phyloP scores from a whole-genome alignment of 1,284 basidiomycete species.

The Moesziomyces sp. region DNA sequence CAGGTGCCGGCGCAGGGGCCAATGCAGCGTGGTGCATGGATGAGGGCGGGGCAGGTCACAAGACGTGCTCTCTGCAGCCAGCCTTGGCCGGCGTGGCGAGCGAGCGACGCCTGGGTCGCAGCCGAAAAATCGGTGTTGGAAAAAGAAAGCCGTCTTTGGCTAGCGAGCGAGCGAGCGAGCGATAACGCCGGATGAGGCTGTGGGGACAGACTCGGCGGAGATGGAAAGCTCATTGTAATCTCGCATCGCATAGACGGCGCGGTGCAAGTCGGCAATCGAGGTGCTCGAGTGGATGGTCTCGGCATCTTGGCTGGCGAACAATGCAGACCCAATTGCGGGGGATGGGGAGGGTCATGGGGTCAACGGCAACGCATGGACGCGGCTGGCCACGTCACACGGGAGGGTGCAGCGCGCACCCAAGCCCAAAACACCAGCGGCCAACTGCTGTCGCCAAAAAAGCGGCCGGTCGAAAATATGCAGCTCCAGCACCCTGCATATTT shows the following conservation, averaged over 20 bases:
- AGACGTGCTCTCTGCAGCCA: constrained; percentile 15
- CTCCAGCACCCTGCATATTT: constrained; percentile 36
- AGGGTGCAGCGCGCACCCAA: neutral
- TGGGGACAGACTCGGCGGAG: neutral
- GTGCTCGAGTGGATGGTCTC: neutral
- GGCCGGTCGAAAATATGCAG: constrained; percentile 2
- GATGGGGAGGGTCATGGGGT: constrained; percentile 24
- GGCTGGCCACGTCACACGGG: constrained; percentile 15
- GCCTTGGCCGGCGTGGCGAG: neutral
- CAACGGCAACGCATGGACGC: neutral
- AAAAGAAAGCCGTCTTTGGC: no score
- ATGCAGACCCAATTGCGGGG: constrained; percentile 15
- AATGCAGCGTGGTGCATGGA: constrained; percentile 1
- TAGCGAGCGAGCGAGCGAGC: neutral
- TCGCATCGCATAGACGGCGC: neutral
- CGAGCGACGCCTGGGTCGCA: neutral
- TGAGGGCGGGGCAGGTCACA: constrained; percentile 19
- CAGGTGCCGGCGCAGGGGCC: constrained; percentile 30
- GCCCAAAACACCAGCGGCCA: constrained; percentile 2
- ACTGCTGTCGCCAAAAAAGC: constrained; percentile 1
- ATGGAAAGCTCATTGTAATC: neutral
- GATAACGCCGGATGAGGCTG: neutral
- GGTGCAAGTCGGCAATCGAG: neutral
- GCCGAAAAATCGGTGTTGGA: neutral
- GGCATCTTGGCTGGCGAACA: neutral